Conservation (phyloP, 1,139 yeast species). For the Saccharomycopsis hybrid region DNA sequence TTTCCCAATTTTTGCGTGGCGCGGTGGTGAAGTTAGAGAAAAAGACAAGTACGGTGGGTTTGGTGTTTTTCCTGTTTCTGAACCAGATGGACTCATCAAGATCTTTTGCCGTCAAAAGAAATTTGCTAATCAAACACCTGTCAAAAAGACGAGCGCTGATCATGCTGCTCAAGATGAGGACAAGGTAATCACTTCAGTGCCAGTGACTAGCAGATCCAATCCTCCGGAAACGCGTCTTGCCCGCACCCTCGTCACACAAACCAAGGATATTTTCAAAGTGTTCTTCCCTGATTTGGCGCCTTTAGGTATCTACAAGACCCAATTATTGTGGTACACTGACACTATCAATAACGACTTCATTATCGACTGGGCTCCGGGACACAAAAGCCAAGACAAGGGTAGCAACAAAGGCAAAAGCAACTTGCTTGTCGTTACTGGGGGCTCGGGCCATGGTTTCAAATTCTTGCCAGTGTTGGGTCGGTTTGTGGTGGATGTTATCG, state of each 20-base stretch:
- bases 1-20: too few species aligned
- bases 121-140: too few species aligned
- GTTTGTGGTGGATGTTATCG: slow-evolving; percentile 29
- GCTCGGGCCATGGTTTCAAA: slow-evolving; percentile 39
- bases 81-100: too few species aligned
- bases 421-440: slow-evolving; percentile 40
- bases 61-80: too few species aligned
- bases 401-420: too few species aligned
- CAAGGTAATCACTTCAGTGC: slow-evolving; percentile 26
- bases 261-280: slow-evolving; percentile 26
- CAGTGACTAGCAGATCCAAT: slow-evolving; percentile 25
- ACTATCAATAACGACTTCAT: slow-evolving; percentile 38
- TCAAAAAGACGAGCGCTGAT: slow-evolving; percentile 25
- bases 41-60: too few species aligned
- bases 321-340: slow-evolving; percentile 40
- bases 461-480: slow-evolving; percentile 34
- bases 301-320: slow-evolving; percentile 26
- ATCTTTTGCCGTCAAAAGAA: too few species aligned
- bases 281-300: slow-evolving; percentile 27
- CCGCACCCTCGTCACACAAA: not conserved
- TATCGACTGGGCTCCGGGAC: slow-evolving; percentile 35
- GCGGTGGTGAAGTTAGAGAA: too few species aligned
- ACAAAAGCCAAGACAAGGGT: slow-evolving; percentile 23
- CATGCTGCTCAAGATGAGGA: slow-evolving; percentile 25
- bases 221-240: not conserved